phyloP scores from a whole-genome alignment of 805 yeast species.

The Maudiozyma turicensis region DNA sequence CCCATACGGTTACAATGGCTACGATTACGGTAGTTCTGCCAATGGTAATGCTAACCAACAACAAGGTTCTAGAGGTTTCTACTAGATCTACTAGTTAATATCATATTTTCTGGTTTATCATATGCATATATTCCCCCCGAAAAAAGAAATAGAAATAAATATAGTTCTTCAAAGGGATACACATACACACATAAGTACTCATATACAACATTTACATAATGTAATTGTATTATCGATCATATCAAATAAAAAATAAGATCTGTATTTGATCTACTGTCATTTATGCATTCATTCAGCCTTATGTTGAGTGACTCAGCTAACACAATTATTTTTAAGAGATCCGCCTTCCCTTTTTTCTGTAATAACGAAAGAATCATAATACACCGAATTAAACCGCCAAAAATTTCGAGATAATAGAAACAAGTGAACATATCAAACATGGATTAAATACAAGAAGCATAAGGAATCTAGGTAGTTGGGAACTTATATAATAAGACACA shows the following conservation, averaged over 20 bases:
- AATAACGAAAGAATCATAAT: too few relatives aligned
- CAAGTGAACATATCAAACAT: not conserved
- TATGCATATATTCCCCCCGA: not conserved
- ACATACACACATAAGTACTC: not conserved
- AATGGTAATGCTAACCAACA: constrained; percentile 7
- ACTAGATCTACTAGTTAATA: constrained; percentile 7
- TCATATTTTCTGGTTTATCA: not conserved
- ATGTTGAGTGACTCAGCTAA: too few relatives aligned
- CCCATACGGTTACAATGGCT: constrained; percentile 26
- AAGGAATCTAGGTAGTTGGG: not conserved
- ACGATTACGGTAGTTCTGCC: constrained; percentile 13
- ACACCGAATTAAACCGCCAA: too few relatives aligned
- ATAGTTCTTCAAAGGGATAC: not conserved
- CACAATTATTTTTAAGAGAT: too few relatives aligned
- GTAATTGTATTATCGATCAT: not conserved
- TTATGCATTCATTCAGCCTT: too few relatives aligned
- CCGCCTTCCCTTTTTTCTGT: too few relatives aligned
- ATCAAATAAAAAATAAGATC: too few relatives aligned
- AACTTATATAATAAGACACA: not conserved
- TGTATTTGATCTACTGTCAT: too few relatives aligned
- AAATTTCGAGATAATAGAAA: not conserved
- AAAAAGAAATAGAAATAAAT: not conserved
- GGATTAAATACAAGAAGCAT: not conserved
- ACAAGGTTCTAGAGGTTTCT: constrained; percentile 28
- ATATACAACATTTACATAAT: not conserved